Evolutionary conservation across 306 rosid species (phyloP).

Genomic region (Argentina anserina): DNA sequence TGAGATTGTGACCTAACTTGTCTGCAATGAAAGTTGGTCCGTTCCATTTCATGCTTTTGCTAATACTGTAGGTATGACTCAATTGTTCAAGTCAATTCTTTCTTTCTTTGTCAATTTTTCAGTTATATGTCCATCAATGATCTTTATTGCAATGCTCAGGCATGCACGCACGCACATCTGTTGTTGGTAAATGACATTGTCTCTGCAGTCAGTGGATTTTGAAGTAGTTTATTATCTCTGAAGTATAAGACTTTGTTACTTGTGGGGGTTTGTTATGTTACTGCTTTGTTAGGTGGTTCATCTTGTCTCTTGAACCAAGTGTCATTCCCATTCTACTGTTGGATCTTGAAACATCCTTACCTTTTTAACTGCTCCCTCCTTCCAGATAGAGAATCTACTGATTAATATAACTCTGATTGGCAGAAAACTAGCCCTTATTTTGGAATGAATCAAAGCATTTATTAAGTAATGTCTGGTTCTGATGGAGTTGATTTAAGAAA

Average conservation of each 20-base stretch:
- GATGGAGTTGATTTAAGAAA: background rate
- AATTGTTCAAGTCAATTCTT: background rate
- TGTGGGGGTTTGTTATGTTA: background rate
- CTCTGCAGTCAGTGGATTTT: background rate
- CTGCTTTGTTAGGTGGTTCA: background rate
- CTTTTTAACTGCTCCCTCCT: background rate
- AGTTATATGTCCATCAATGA: background rate
- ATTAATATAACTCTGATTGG: background rate
- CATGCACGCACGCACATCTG: background rate
- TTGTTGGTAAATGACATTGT: background rate
- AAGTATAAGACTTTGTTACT: background rate
- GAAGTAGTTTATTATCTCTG: background rate
- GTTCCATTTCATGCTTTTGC: background rate
- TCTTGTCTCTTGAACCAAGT: background rate
- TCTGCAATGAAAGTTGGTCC: background rate
- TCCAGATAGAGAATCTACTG: background rate
- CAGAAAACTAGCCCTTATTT: background rate
- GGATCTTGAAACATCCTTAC: background rate
- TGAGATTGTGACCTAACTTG: background rate
- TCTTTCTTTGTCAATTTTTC: background rate
- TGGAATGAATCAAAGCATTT: background rate
- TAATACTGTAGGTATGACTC: background rate
- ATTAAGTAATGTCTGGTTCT: background rate
- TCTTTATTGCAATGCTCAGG: background rate
- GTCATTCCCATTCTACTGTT: background rate